Evolutionary conservation across 164 flowering plant genomes (phyloP).

Genomic region (Platanus orientalis): DNA sequence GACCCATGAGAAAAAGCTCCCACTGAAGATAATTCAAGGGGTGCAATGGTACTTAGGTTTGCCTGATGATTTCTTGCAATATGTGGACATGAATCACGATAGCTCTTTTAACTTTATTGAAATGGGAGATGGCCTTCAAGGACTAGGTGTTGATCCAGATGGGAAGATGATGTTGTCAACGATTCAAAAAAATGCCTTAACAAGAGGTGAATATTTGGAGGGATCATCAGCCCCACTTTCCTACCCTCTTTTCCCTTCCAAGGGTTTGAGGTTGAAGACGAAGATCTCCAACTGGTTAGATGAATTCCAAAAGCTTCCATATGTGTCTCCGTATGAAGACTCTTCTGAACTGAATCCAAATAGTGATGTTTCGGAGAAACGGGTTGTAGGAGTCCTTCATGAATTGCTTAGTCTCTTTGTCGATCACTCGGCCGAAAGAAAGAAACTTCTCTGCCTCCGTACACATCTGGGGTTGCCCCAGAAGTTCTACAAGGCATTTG

Average conservation of each 20-base stretch:
- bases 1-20: constrained; percentile 56
- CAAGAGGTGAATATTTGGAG: constrained; percentile 30
- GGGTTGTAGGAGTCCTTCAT: constrained; percentile 77
- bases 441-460: constrained; percentile 55
- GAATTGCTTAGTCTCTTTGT: constrained; percentile 83
- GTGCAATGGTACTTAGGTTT: constrained; percentile 81
- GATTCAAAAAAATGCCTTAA: constrained; percentile 53
- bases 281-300: constrained; percentile 68
- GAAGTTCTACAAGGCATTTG: constrained; percentile 71
- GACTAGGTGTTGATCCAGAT: constrained; percentile 42
- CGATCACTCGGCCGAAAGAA: constrained; percentile 71
- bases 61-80: constrained; percentile 52
- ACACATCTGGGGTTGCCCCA: constrained; percentile 75
- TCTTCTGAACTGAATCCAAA: constrained; percentile 42
- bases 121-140: constrained; percentile 61
- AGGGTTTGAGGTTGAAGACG: constrained; percentile 69
- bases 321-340: constrained; percentile 76
- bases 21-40: constrained; percentile 66
- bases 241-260: constrained; percentile 65
- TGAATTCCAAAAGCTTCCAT: constrained; percentile 73
- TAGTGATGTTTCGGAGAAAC: constrained; percentile 70
- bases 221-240: constrained; percentile 33
- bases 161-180: constrained; percentile 41
- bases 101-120: constrained; percentile 51
- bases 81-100: constrained; percentile 37